Evolutionary conservation across 768 basidiomycete genomes (phyloP).

Genomic region (Mycena leptocephala): DNA sequence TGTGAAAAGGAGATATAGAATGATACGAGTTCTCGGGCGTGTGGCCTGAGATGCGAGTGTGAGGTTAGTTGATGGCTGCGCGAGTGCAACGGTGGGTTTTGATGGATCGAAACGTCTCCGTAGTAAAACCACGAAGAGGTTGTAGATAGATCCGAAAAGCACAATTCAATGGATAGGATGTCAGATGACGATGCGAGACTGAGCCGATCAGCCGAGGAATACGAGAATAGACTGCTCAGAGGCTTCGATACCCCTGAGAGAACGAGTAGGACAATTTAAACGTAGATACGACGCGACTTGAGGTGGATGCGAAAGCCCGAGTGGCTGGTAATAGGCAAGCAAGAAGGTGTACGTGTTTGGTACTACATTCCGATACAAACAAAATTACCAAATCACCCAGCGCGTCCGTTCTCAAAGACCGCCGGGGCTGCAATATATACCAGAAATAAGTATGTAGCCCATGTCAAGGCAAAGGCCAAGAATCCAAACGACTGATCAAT

Average conservation of each 20-base stretch:
- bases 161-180: not conserved
- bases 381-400: not conserved
- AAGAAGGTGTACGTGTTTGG: not conserved
- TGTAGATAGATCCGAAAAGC: not conserved
- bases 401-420: not conserved
- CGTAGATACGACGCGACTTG: too few relatives aligned
- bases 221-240: not conserved
- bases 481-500: not conserved
- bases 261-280: not conserved
- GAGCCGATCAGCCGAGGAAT: not conserved
- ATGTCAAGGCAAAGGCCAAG: not conserved
- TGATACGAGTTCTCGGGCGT: not conserved
- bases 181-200: not conserved
- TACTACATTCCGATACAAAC: not conserved
- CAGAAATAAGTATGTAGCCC: not conserved
- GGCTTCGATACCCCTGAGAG: not conserved
- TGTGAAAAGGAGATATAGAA: not conserved
- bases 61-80: not conserved
- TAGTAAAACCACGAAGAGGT: not conserved
- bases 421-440: not conserved
- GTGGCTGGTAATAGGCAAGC: not conserved
- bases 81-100: not conserved
- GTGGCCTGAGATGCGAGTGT: not conserved
- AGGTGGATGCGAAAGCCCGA: not conserved
- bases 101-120: not conserved